Conservation (phyloP, 345 rosid genomes). For the Linum usitatissimum region DNA sequence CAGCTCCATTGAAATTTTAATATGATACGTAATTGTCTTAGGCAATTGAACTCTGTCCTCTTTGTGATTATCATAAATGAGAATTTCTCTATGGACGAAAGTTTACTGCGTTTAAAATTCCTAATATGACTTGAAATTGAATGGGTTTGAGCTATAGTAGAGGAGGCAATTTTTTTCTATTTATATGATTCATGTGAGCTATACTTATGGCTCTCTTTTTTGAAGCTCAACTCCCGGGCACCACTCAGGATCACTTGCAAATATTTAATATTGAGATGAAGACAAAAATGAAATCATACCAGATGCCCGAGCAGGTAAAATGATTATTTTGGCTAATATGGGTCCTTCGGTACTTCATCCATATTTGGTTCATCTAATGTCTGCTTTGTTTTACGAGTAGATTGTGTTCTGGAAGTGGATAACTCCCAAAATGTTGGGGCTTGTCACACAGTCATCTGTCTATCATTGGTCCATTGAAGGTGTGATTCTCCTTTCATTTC, state of each 20-base stretch:
- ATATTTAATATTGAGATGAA: conserved; percentile 97
- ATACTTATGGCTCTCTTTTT: neutral
- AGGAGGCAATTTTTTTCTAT: neutral
- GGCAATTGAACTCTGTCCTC: neutral
- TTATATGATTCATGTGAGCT: neutral
- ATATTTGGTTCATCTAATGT: conserved; percentile 4
- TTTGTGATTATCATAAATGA: neutral
- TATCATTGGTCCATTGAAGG: conserved; percentile 99
- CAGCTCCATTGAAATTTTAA: neutral
- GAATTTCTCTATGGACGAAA: neutral
- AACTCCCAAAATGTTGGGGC: conserved; percentile 78
- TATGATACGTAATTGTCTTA: neutral
- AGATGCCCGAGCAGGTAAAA: conserved; percentile 95
- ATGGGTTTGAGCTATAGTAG: neutral
- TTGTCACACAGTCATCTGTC: conserved; percentile 79
- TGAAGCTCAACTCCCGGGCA: conserved; percentile 92
- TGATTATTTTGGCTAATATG: neutral
- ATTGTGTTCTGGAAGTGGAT: conserved; percentile 99
- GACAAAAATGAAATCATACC: conserved; percentile 84
- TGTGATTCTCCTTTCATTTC: conserved; percentile 19
- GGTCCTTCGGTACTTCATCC: neutral
- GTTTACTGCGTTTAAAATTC: no score
- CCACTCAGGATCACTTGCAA: conserved; percentile 93
- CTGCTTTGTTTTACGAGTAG: conserved; percentile 22
- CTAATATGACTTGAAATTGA: neutral